A percentile compares a stretch with the other conserved stretches of the same genome.
Evolutionary conservation across 352 stramenopile genomes (phyloP).

Genomic region (Phytopythium litorale): DNA sequence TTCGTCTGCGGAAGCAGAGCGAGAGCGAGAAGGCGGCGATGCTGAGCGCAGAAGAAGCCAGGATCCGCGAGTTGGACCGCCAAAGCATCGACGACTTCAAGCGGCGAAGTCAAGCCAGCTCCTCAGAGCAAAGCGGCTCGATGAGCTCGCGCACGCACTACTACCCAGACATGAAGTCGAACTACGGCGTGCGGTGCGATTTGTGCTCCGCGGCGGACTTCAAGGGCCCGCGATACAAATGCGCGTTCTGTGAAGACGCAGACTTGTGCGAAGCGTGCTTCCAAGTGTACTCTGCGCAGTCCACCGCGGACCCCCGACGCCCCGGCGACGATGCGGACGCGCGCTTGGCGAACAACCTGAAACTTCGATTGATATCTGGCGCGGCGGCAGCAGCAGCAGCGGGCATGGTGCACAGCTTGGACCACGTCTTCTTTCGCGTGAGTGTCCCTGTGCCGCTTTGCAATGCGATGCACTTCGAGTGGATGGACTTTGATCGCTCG

Average conservation of each 20-base stretch:
- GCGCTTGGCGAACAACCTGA: neutral
- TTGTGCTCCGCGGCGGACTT: slow-evolving; percentile 58
- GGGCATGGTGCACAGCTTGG: slow-evolving; percentile 15
- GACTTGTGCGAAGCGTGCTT: slow-evolving; percentile 69
- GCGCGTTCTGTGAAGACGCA: slow-evolving; percentile 61
- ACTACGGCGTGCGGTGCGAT: slow-evolving; percentile 70
- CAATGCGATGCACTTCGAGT: slow-evolving; percentile 27
- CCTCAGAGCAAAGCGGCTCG: neutral
- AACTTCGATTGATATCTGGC: neutral
- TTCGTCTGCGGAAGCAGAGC: slow-evolving; percentile 21
- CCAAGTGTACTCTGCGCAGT: slow-evolving; percentile 12
- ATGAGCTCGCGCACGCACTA: slow-evolving; percentile 14
- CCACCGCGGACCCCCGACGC: neutral
- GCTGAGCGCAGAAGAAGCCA: slow-evolving; percentile 10
- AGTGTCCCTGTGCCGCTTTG: slow-evolving; percentile 38
- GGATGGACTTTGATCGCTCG: slow-evolving; percentile 3
- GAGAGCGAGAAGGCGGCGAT: slow-evolving; percentile 3
- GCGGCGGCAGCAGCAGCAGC: neutral
- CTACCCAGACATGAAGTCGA: slow-evolving; percentile 42
- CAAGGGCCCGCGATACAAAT: slow-evolving; percentile 60
- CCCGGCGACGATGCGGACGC: neutral
- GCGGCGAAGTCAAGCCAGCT: neutral
- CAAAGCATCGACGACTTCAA: slow-evolving; percentile 11
- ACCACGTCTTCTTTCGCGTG: slow-evolving; percentile 44
- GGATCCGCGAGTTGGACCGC: slow-evolving; percentile 24